A percentile compares a stretch with the other conserved stretches of the same genome.
These are phyloP conservation scores for Euphorbia lathyris DNA, from an alignment of 345 rosid genomes.

Conservation along the genomic window DNA sequence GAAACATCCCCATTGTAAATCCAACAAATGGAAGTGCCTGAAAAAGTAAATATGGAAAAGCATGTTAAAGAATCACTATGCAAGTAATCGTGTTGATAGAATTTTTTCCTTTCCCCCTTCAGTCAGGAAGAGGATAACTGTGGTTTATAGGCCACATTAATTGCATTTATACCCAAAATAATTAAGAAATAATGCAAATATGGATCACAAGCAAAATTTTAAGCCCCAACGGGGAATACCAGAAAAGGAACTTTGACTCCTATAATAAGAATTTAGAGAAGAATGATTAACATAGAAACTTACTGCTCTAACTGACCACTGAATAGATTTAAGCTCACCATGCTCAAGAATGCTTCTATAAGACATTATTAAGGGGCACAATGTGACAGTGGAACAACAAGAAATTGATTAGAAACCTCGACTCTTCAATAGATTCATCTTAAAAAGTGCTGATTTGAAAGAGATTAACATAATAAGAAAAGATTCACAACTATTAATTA, in stretches of 20 bases:
- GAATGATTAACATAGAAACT: conserved; percentile 23
- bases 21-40: conserved; percentile 74
- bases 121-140: too few species aligned
- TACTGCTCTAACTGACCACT: conserved; percentile 84
- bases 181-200: neutral
- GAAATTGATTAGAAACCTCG: too few species aligned
- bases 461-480: too few species aligned
- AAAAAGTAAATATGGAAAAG: conserved; percentile 25
- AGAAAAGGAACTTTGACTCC: neutral
- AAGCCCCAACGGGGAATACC: neutral
- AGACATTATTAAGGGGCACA: conserved; percentile 40
- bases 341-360: conserved; percentile 77
- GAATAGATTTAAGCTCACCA: conserved; percentile 61
- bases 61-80: too few species aligned
- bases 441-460: too few species aligned
- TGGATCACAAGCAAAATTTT: neutral
- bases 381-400: neutral
- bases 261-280: conserved; percentile 2
- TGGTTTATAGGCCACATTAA: too few species aligned
- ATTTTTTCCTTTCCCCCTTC: too few species aligned
- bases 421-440: too few species aligned
- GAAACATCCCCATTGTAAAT: conserved; percentile 57
- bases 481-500: too few species aligned
- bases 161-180: neutral
- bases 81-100: too few species aligned